Evolutionary conservation across 345 rosid genomes (phyloP).

Genomic region (Linum usitatissimum): DNA sequence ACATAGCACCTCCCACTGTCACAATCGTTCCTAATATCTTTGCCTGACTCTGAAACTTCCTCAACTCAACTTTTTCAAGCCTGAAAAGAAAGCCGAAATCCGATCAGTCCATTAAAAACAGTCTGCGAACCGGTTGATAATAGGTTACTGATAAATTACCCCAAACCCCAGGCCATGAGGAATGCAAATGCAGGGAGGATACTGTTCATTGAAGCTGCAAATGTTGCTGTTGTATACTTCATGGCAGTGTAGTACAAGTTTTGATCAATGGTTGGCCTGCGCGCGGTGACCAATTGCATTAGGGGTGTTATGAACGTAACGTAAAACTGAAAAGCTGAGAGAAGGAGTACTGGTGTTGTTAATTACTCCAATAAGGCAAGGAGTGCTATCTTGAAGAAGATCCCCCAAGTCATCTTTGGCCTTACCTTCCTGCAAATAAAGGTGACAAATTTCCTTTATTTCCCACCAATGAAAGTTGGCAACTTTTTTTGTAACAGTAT

Average conservation of each 20-base stretch:
- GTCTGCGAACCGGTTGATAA: background rate
- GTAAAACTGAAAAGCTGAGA: no score
- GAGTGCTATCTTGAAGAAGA: constrained; percentile 48
- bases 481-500: background rate
- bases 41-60: constrained; percentile 57
- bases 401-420: constrained; percentile 65
- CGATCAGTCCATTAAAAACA: background rate
- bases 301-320: no score
- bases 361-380: constrained; percentile 65
- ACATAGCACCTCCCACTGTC: constrained; percentile 84
- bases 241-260: constrained; percentile 65
- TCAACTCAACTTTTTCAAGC: constrained; percentile 58
- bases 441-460: no score
- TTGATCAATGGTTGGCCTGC: constrained; percentile 58
- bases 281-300: background rate
- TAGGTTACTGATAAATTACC: constrained; percentile 27
- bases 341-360: no score
- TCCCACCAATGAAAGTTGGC: background rate
- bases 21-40: constrained; percentile 77
- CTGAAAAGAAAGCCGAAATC: constrained; percentile 17
- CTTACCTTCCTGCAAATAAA: constrained; percentile 44
- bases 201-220: constrained; percentile 67
- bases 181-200: constrained; percentile 79
- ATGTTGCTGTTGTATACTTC: constrained; percentile 81
- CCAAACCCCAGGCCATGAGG: constrained; percentile 67